These are phyloP conservation scores for Candida dendrica DNA, from an alignment of 805 yeast species.

Conservation along the genomic window DNA sequence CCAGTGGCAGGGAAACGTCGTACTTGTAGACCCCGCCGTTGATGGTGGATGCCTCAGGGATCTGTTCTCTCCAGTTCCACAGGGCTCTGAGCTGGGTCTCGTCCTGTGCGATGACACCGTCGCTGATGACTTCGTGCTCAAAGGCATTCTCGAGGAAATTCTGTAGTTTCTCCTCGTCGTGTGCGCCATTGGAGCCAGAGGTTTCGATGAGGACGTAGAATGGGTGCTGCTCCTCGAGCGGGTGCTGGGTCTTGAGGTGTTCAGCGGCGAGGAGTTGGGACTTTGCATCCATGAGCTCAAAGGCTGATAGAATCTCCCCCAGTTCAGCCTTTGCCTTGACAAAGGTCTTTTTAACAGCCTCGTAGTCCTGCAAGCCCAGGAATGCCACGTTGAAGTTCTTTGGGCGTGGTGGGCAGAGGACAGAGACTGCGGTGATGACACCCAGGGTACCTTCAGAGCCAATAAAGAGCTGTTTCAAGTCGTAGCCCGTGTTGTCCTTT, in stretches of 20 bases:
- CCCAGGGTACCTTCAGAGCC: conserved; percentile 95
- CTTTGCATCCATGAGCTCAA: conserved; percentile 84
- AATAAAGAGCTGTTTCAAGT: conserved; percentile 83
- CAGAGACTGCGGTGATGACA: conserved; percentile 81
- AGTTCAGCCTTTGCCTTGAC: conserved; percentile 71
- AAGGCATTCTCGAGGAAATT: conserved; percentile 74
- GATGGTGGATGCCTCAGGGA: conserved; percentile 81
- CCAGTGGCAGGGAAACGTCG: conserved; percentile 87
- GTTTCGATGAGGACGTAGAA: conserved; percentile 91
- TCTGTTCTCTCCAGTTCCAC: conserved; percentile 95
- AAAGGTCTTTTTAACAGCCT: conserved; percentile 78
- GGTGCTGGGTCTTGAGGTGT: conserved; percentile 59
- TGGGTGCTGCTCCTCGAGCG: conserved; percentile 78
- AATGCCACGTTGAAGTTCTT: conserved; percentile 82
- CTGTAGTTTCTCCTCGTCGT: conserved; percentile 87
- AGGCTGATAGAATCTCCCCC: conserved; percentile 83
- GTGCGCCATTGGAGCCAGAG: conserved; percentile 90
- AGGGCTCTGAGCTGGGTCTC: conserved; percentile 75
- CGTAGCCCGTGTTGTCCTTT: conserved; percentile 94
- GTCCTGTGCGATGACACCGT: conserved; percentile 95
- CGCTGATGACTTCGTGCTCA: conserved; percentile 79
- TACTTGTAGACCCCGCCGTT: conserved; percentile 96
- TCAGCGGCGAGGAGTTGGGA: conserved; percentile 59
- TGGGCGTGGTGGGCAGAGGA: conserved; percentile 86
- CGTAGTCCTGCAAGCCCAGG: conserved; percentile 73